A percentile compares a stretch with the other conserved stretches of the same genome.
These are phyloP conservation scores for Gossypium turneri DNA, from an alignment of 345 rosid species.

Conservation along the genomic window DNA sequence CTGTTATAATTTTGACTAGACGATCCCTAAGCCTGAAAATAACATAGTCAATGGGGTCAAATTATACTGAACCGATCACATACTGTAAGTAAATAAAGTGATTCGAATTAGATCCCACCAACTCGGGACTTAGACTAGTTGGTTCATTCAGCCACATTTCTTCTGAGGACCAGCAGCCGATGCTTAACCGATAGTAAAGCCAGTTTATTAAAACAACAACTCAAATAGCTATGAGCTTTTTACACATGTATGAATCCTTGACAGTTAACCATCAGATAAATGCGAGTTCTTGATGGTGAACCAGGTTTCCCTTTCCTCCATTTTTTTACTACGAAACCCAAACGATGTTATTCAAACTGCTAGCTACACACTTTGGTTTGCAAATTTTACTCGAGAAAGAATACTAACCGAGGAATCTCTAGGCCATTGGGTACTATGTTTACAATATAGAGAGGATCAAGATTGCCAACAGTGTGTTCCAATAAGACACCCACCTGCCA, in stretches of 20 bases:
- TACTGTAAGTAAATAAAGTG: too few relatives aligned
- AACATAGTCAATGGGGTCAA: not conserved
- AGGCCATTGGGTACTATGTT: constrained; percentile 95
- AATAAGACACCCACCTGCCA: constrained; percentile 86
- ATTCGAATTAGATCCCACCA: too few relatives aligned
- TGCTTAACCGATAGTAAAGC: not conserved
- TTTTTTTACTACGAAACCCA: too few relatives aligned
- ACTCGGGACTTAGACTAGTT: not conserved
- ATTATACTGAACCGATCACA: not conserved
- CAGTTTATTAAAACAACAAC: not conserved
- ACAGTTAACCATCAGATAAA: not conserved
- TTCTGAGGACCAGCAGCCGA: not conserved
- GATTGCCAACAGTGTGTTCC: constrained; percentile 99
- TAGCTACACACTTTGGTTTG: not conserved
- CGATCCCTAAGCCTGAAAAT: constrained; percentile 83
- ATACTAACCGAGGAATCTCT: constrained; percentile 93
- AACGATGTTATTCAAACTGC: too few relatives aligned
- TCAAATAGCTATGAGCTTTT: not conserved
- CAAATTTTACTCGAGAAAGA: not conserved
- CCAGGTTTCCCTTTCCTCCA: too few relatives aligned
- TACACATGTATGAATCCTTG: not conserved
- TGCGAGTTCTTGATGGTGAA: too few relatives aligned
- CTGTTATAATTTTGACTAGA: constrained; percentile 47
- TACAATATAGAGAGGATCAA: constrained; percentile 92
- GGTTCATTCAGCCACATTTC: too few relatives aligned